Evolutionary conservation across 2,329 filamentous ascomycete species (phyloP), one percentile per base, ranked within the genome.

Genomic region (Phoma sp.): DNA sequence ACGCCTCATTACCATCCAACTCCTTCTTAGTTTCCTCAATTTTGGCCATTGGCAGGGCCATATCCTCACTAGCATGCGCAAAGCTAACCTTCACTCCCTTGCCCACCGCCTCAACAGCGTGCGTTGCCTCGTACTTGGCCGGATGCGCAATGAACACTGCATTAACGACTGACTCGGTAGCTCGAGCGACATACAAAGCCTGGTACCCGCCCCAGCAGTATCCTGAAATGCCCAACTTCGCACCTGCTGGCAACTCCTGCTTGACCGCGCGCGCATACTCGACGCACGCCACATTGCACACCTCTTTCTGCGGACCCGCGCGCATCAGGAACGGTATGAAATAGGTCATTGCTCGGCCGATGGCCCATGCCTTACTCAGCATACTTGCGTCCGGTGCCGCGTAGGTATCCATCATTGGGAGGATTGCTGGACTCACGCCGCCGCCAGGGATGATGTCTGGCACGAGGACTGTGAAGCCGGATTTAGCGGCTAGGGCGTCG

Each of bases 181-280:
- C 13, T n/a, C 14, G n/a, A 5, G 52, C 37, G 47, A 37, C 6
- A 49, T 51, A 1, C 29, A 59, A 27, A 27, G 42, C 52, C 44
- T 61, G 57, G 18, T 57, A 64, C 14, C 63, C 66, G 9, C 65
- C 66, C 65, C 66, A 69, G 53, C 66, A 69, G 29, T 60, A 65
- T 33, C 62, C 62, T n/a, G 48, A 50, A 4, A 58, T 36, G 3
- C 62, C 62, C 37, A 65, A 9, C 32, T 59, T 65, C 4, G 24
- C 59, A 1, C 57, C 59, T 1, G 18, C 11, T 4, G 44, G 38
- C 3, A 64, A 5, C 4, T 50, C 52, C 2, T 36, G 29, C 43
- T 42, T 43, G 1, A 65, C 57, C 4, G 55, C 57, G 5, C 49
- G 47, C 29, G 55, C 53, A 32, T 44, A 65, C 9, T 33, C 43